These are phyloP conservation scores for Emergomyces orientalis DNA, from an alignment of 2,329 filamentous ascomycete species.

Conservation along the genomic window DNA sequence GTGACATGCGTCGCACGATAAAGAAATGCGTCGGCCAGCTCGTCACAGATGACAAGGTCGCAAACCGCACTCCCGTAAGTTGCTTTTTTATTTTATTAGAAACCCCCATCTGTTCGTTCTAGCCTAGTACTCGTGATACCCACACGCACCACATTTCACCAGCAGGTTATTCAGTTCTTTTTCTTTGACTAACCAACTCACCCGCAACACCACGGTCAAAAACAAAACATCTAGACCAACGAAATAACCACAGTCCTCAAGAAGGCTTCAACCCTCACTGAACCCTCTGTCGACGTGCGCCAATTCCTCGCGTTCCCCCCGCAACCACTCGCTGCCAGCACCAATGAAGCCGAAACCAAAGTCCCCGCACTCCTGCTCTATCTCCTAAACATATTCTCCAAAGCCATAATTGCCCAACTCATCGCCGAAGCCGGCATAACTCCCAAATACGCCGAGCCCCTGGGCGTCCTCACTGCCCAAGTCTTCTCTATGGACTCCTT, in stretches of 20 bases:
- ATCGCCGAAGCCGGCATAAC: constrained; percentile 57
- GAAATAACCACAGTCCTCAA: constrained; percentile 47
- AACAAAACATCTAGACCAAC: constrained; percentile 27
- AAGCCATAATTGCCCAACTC: constrained; percentile 62
- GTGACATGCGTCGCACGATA: constrained; percentile 63
- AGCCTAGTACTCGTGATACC: background rate
- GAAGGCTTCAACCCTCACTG: constrained; percentile 44
- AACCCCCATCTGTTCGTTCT: background rate
- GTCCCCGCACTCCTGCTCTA: constrained; percentile 62
- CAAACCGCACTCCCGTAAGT: constrained; percentile 51
- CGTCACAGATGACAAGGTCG: constrained; percentile 51
- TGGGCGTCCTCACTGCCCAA: constrained; percentile 66
- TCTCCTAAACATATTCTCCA: constrained; percentile 65
- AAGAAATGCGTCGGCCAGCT: constrained; percentile 65
- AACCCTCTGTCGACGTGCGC: constrained; percentile 49
- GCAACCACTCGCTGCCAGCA: constrained; percentile 27
- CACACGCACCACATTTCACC: background rate
- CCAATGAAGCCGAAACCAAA: constrained; percentile 32
- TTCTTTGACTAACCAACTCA: constrained; percentile 12
- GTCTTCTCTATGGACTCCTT: constrained; percentile 64
- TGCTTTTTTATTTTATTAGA: background rate
- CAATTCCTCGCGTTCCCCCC: constrained; percentile 44
- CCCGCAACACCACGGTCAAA: background rate
- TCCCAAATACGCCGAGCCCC: constrained; percentile 60
- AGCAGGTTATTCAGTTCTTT: constrained; percentile 1